phyloP scores from a whole-genome alignment of 1,139 yeast species.

The Yamadazyma pseudoaaseri region DNA sequence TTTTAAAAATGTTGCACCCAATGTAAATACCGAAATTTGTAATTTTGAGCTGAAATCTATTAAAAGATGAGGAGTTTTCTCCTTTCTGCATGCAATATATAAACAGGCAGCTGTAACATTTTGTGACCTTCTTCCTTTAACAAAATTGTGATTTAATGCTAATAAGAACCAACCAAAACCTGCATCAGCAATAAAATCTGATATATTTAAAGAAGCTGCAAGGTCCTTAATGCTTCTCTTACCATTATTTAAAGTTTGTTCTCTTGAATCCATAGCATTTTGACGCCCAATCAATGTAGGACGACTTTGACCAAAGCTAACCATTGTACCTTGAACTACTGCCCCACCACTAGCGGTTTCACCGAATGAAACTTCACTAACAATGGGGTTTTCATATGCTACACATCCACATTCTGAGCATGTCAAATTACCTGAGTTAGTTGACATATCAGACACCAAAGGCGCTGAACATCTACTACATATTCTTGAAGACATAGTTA shows the following conservation, averaged over 20 bases:
- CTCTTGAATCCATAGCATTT: conserved; percentile 80
- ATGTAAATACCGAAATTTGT: conserved; percentile 87
- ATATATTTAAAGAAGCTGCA: conserved; percentile 74
- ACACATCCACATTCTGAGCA: conserved; percentile 86
- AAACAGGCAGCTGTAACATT: conserved; percentile 94
- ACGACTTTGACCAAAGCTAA: conserved; percentile 82
- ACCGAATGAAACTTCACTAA: conserved; percentile 91
- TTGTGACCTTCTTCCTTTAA: conserved; percentile 92
- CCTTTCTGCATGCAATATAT: conserved; percentile 90
- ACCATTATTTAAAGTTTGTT: conserved; percentile 83
- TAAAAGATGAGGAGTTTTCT: conserved; percentile 89
- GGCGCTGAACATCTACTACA: conserved; percentile 13
- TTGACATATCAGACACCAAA: conserved; percentile 31
- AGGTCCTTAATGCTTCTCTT: conserved; percentile 73
- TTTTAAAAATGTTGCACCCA: conserved; percentile 93
- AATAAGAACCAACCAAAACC: conserved; percentile 87
- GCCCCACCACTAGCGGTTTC: conserved; percentile 95
- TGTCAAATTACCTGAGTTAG: conserved; percentile 74
- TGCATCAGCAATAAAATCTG: conserved; percentile 81
- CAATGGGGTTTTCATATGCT: conserved; percentile 88
- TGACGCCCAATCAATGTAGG: conserved; percentile 66
- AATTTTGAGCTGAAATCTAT: conserved; percentile 90
- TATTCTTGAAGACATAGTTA: conserved; percentile 2
- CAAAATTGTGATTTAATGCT: conserved; percentile 84
- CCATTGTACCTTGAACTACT: conserved; percentile 90